Evolutionary conservation across 306 rosid genomes (phyloP).

Genomic region (Ceratonia siliqua): DNA sequence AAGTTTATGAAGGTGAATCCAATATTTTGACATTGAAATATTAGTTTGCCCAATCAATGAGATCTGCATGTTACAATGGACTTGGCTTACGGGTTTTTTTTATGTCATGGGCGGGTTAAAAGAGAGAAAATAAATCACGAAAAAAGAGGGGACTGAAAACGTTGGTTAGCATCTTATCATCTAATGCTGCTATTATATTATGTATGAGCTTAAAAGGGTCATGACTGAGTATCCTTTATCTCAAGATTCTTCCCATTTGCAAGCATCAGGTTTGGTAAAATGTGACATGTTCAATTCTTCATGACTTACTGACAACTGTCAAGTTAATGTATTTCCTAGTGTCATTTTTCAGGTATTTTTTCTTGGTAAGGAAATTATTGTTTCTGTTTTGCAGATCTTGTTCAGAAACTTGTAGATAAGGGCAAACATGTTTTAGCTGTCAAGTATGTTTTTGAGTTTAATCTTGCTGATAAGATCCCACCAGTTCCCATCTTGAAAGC

Average conservation of each 20-base stretch:
- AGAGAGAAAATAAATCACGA: background rate
- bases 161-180: background rate
- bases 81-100: too few species aligned
- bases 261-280: background rate
- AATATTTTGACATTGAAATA: background rate
- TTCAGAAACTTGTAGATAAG: constrained; percentile 63
- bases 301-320: background rate
- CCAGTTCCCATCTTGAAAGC: constrained; percentile 77
- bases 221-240: background rate
- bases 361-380: constrained; percentile 9
- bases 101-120: too few species aligned
- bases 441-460: constrained; percentile 64
- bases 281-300: background rate
- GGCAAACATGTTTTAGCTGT: constrained; percentile 70
- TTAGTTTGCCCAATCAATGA: background rate
- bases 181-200: background rate
- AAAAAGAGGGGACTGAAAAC: background rate
- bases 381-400: constrained; percentile 56
- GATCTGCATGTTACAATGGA: background rate
- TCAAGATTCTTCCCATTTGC: background rate
- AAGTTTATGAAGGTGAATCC: background rate
- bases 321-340: background rate
- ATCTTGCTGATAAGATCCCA: constrained; percentile 61
- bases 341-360: constrained; percentile 29
- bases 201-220: background rate